A percentile compares a stretch with the other conserved stretches of the same genome.
phyloP scores from a whole-genome alignment of 23 red algal species.

The Gracilariopsis chorda region DNA sequence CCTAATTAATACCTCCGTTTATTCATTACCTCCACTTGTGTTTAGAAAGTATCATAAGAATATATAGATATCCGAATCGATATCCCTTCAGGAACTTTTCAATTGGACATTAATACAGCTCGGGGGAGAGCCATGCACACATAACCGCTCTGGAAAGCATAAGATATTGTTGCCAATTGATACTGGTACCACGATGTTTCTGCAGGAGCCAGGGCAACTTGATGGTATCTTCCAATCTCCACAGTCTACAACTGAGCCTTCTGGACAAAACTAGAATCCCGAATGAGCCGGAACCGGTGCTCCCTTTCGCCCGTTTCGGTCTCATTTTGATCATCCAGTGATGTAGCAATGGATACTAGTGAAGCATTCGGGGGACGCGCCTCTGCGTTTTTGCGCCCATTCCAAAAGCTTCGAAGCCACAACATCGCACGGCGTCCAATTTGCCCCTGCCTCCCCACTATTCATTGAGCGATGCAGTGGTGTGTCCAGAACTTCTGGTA shows the following conservation, averaged over 20 bases:
- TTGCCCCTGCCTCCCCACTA: conserved; percentile 44
- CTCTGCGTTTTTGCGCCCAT: conserved; percentile 62
- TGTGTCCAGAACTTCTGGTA: conserved; percentile 88
- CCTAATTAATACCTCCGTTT: no score
- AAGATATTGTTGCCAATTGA: no score
- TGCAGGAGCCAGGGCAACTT: no score
- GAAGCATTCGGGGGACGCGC: conserved; percentile 69
- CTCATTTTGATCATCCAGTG: neutral
- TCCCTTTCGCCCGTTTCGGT: neutral
- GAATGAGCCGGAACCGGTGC: conserved; percentile 68
- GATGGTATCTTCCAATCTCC: no score
- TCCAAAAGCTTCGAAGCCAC: conserved; percentile 73
- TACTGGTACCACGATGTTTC: no score
- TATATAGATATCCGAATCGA: no score
- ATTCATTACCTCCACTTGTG: no score
- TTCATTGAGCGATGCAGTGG: conserved; percentile 82
- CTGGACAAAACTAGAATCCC: conserved; percentile 81
- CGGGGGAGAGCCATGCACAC: no score
- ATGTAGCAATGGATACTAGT: conserved; percentile 65
- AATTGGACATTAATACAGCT: no score
- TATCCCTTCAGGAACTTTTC: no score
- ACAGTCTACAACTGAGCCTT: conserved; percentile 48
- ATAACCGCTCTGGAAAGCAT: no score
- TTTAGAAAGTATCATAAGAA: no score
- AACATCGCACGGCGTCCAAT: conserved; percentile 85